phyloP scores from a whole-genome alignment of 2,329 filamentous ascomycete genomes.

The Plenodomus tracheiphilus region DNA sequence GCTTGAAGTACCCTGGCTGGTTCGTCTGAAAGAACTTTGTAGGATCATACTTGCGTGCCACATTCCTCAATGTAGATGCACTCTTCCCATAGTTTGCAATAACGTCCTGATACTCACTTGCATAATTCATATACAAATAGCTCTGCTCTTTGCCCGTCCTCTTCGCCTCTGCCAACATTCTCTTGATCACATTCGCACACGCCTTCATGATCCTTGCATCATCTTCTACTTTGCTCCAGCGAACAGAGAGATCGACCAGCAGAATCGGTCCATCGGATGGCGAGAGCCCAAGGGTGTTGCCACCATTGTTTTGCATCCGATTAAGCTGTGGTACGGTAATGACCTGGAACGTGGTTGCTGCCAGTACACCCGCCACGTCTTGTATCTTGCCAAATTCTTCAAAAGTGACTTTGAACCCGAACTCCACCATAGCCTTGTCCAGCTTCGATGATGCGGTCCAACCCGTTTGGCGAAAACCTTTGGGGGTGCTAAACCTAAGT shows the following conservation, averaged over 20 bases:
- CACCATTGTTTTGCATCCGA: conserved; percentile 22
- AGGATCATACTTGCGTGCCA: conserved; percentile 15
- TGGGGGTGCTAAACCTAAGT: conserved; percentile 12
- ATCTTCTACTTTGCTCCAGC: conserved; percentile 18
- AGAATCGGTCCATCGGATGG: conserved; percentile 12
- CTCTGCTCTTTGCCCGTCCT: not conserved
- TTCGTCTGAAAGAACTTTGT: conserved; percentile 10
- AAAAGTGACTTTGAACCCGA: conserved; percentile 13
- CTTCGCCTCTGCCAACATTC: conserved; percentile 13
- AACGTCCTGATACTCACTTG: conserved; percentile 47
- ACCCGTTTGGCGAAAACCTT: conserved; percentile 17
- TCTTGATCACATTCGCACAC: conserved; percentile 12
- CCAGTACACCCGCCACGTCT: conserved; percentile 10
- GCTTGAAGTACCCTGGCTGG: conserved; percentile 12
- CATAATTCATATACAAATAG: conserved; percentile 51
- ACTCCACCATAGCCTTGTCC: conserved; percentile 11
- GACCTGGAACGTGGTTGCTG: conserved; percentile 20
- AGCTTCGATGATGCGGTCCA: conserved; percentile 26
- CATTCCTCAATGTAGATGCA: conserved; percentile 10
- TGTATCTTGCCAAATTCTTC: conserved; percentile 8
- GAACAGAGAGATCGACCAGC: conserved; percentile 9
- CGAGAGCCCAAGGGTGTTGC: conserved; percentile 25
- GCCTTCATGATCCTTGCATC: conserved; percentile 16
- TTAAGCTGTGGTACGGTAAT: conserved; percentile 17
- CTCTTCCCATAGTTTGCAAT: conserved; percentile 46